Percentiles rank a stretch among this genome's conserved stretches.
Conservation (phyloP, 208 protist species). For the Trypanosomatidae sp. region DNA sequence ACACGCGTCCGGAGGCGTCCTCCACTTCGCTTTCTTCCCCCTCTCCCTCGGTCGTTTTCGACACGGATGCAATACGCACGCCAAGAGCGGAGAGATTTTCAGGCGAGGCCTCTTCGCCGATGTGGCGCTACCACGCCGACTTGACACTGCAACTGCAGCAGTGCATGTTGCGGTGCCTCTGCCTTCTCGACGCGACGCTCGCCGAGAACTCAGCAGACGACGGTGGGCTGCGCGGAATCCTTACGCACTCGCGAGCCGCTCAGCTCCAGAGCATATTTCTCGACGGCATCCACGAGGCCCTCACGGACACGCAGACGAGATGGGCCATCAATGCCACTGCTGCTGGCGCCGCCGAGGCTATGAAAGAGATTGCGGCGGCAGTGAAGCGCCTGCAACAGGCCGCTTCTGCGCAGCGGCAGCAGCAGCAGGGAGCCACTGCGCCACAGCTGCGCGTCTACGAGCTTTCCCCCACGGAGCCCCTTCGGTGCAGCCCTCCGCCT, state of each 20-base stretch:
- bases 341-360: constrained; percentile 4
- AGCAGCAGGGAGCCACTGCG: background rate
- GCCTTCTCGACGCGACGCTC: constrained; percentile 12
- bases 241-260: constrained; percentile 21
- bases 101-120: background rate
- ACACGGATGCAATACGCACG: too few species aligned
- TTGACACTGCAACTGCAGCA: constrained; percentile 36
- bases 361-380: constrained; percentile 11
- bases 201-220: constrained; percentile 6
- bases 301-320: background rate
- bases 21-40: background rate
- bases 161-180: constrained; percentile 26
- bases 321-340: background rate
- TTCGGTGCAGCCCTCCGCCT: constrained; percentile 15
- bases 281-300: constrained; percentile 3
- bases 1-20: constrained; percentile 11
- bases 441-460: constrained; percentile 26
- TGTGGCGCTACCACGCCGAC: constrained; percentile 27
- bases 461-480: background rate
- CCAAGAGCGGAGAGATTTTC: too few species aligned
- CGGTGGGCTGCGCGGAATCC: constrained; percentile 20
- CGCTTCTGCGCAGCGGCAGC: background rate
- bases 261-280: constrained; percentile 29
- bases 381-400: constrained; percentile 15
- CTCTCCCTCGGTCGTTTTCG: background rate